phyloP scores from a whole-genome alignment of 2,329 filamentous ascomycete genomes.

The Juglanconis juglandina region DNA sequence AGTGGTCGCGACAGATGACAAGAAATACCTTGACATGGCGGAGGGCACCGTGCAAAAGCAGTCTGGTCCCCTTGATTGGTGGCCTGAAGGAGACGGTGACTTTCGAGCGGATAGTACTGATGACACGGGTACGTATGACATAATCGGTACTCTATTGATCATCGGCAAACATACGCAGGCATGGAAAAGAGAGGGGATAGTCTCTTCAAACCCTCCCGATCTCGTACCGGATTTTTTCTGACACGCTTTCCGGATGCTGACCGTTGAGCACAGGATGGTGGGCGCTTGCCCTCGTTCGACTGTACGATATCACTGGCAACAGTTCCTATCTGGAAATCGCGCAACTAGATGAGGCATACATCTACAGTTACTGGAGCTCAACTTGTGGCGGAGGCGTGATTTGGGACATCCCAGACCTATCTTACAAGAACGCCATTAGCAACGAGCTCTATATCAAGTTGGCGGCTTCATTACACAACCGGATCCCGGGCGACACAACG shows the following conservation, averaged over 20 bases:
- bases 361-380: constrained; percentile 46
- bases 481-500: constrained; percentile 33
- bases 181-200: no score
- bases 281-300: constrained; percentile 56
- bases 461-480: constrained; percentile 50
- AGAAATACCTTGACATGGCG: constrained; percentile 29
- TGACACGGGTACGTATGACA: constrained; percentile 37
- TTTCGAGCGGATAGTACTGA: constrained; percentile 44
- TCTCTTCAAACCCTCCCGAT: no score
- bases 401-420: constrained; percentile 49
- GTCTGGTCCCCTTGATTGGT: constrained; percentile 30
- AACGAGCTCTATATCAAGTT: constrained; percentile 57
- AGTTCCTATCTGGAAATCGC: constrained; percentile 51
- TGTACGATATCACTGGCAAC: constrained; percentile 53
- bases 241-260: background rate
- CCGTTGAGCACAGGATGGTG: constrained; percentile 47
- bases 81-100: constrained; percentile 34
- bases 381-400: constrained; percentile 53
- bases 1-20: constrained; percentile 27
- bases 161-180: no score
- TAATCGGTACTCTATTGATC: no score
- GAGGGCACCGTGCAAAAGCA: constrained; percentile 32
- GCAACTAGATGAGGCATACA: constrained; percentile 53
- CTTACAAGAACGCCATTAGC: constrained; percentile 52
- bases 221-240: background rate